Evolutionary conservation across 257 asterid species (phyloP).

Genomic region (Salvia hispanica): DNA sequence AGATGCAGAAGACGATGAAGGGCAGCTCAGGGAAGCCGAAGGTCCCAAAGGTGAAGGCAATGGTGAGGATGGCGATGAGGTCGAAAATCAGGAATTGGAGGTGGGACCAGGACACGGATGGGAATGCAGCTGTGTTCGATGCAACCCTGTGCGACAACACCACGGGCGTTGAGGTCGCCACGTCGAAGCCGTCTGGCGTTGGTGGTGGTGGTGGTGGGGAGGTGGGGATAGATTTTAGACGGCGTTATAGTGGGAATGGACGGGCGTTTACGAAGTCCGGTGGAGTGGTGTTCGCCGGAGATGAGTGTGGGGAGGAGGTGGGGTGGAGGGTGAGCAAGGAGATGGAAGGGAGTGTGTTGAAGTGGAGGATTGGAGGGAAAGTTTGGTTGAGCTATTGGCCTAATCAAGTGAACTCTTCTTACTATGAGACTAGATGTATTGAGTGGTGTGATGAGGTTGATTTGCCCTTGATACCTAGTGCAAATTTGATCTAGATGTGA

Average conservation of each 20-base stretch:
- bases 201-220: slow-evolving; percentile 35
- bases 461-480: slow-evolving; percentile 67
- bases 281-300: slow-evolving; percentile 66
- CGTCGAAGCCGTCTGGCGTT: slow-evolving; percentile 55
- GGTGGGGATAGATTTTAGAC: slow-evolving; percentile 33
- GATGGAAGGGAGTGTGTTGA: slow-evolving; percentile 89
- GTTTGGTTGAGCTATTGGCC: slow-evolving; percentile 85
- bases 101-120: slow-evolving; percentile 90
- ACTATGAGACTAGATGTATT: slow-evolving; percentile 66
- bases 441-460: slow-evolving; percentile 94
- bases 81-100: slow-evolving; percentile 77
- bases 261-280: slow-evolving; percentile 71
- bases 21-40: slow-evolving; percentile 54
- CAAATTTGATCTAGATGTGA: background rate
- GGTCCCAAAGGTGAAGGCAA: slow-evolving; percentile 52
- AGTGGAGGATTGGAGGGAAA: slow-evolving; percentile 83
- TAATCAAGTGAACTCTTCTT: slow-evolving; percentile 44
- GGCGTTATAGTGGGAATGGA: slow-evolving; percentile 54
- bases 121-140: slow-evolving; percentile 67
- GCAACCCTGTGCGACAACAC: slow-evolving; percentile 61
- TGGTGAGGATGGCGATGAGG: slow-evolving; percentile 55
- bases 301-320: slow-evolving; percentile 58
- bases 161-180: slow-evolving; percentile 63
- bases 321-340: slow-evolving; percentile 79
- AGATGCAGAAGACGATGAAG: slow-evolving; percentile 59